Base-by-base conservation (phyloP, 1,139 yeast genomes). In the Debaryomycetaceae sp. region DNA sequence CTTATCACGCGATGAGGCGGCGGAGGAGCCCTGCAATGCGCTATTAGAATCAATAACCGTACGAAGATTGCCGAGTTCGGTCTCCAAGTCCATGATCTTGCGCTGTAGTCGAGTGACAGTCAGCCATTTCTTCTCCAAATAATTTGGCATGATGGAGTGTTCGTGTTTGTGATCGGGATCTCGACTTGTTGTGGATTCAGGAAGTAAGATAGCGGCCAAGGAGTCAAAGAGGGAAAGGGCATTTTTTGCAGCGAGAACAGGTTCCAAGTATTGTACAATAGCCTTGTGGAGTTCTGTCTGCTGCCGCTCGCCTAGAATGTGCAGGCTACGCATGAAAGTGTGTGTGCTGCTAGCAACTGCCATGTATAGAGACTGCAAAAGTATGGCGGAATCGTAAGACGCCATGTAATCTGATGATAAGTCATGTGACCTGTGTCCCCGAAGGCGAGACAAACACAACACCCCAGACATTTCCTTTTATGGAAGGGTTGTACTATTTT, bases 101-200 rank as follows among this genome's bases (percentile, higher is more conserved):
- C 77, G 71, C 51, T 87, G 96, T 25, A 87, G 60, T 30, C 95
- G 60, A 22, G 83, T 62, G 4, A 87, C 92, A 0, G 94, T 78
- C 1, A 81, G 68, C 97, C 97, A 87, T 55, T 86, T 87, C 54
- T 78, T 81, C 41, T 82, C 92, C 25, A 87, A 58, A 29, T 79
- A 60, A 35, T 64, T 55, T 30, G 74, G 66, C 13, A 70, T 18
- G 10, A 10, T 62, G 2, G 59, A 36, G 27, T 16, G 29, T 21
- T 39, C 40, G n/a, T 41, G 43, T 4, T 29, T 26, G 21, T 41
- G 16, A 25, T 32, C 34, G n/a, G n/a, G n/a, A n/a, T n/a, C n/a
- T n/a, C n/a, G n/a, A n/a, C n/a, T n/a, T n/a, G n/a, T n/a, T n/a
- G n/a, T n/a, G 28, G 33, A 23, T 13, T 40, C 39, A 11, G 35